These are phyloP conservation scores for Bryoerythrophyllum caledonicum DNA, from an alignment of 225 moss, liverwort and hornwort species.

Conservation along the genomic window DNA sequence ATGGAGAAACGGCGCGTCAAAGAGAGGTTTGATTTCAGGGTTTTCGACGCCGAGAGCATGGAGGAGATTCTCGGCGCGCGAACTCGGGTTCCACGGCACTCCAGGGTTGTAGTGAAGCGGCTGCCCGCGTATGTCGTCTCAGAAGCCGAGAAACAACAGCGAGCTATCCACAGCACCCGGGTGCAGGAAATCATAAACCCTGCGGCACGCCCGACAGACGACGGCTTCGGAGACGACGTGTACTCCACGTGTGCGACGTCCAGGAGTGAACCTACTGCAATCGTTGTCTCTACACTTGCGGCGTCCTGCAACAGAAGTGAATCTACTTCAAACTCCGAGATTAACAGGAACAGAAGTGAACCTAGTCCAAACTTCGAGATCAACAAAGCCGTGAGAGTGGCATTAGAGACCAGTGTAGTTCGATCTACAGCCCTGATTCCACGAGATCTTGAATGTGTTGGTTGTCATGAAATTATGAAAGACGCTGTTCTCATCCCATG, in stretches of 20 bases:
- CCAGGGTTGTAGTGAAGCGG: slow-evolving; percentile 20
- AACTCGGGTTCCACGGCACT: background rate
- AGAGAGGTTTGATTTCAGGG: slow-evolving; percentile 21
- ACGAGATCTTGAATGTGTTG: background rate
- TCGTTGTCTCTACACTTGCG: no score
- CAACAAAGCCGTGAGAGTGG: no score
- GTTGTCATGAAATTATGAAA: slow-evolving; percentile 19
- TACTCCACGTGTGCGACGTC: background rate
- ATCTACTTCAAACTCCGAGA: background rate
- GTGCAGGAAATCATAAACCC: accelerated
- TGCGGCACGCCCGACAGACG: background rate
- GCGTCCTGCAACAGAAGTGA: background rate
- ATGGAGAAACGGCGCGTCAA: background rate
- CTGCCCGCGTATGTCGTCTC: background rate
- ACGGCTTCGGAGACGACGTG: slow-evolving; percentile 22
- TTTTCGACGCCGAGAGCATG: background rate
- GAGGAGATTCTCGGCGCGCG: slow-evolving; percentile 14
- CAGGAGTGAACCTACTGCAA: background rate
- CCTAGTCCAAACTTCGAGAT: no score
- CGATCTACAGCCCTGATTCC: background rate
- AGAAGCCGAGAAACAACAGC: background rate
- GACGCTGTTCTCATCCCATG: slow-evolving; percentile 17
- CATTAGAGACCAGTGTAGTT: no score
- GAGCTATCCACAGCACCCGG: no score
- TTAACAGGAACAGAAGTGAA: no score